A percentile compares a stretch with the other conserved stretches of the same genome.
phyloP scores from a whole-genome alignment of 352 stramenopile genomes.

The Heterotrichella gracilis region DNA sequence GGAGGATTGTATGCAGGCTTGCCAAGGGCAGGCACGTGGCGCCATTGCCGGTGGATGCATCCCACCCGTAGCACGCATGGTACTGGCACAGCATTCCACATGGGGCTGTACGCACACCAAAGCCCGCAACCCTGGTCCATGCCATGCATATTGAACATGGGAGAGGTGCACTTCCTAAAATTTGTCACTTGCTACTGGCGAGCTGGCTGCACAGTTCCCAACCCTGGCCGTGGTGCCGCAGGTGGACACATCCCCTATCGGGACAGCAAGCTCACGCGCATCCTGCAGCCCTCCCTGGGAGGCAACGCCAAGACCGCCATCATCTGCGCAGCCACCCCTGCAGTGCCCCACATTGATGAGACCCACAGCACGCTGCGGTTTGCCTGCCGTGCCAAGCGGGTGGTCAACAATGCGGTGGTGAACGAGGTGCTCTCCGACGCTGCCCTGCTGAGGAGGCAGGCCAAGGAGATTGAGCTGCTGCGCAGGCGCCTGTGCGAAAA shows the following conservation, averaged over 20 bases:
- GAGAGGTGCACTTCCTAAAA: too few relatives aligned
- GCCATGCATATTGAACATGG: not conserved
- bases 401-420: slow-evolving; percentile 66
- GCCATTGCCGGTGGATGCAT: not conserved
- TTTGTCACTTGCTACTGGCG: too few relatives aligned
- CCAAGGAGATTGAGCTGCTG: slow-evolving; percentile 3
- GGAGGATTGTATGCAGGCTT: not conserved
- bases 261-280: slow-evolving; percentile 64
- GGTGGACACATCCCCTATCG: slow-evolving; percentile 49
- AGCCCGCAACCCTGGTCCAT: not conserved
- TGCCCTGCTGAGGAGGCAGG: slow-evolving; percentile 23
- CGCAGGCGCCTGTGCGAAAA: not conserved
- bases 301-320: slow-evolving; percentile 60
- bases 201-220: not conserved
- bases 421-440: slow-evolving; percentile 52
- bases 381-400: slow-evolving; percentile 51
- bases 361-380: slow-evolving; percentile 59
- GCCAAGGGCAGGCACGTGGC: not conserved
- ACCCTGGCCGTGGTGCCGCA: not conserved
- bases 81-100: too few relatives aligned
- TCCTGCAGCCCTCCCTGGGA: slow-evolving; percentile 57
- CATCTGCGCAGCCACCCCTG: slow-evolving; percentile 54
- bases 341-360: slow-evolving; percentile 25
- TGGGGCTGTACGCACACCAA: too few relatives aligned
- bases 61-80: too few relatives aligned